Base-by-base conservation (phyloP, 192 early-diverging fungal genomes). In the Coemansia nantahalensis region DNA sequence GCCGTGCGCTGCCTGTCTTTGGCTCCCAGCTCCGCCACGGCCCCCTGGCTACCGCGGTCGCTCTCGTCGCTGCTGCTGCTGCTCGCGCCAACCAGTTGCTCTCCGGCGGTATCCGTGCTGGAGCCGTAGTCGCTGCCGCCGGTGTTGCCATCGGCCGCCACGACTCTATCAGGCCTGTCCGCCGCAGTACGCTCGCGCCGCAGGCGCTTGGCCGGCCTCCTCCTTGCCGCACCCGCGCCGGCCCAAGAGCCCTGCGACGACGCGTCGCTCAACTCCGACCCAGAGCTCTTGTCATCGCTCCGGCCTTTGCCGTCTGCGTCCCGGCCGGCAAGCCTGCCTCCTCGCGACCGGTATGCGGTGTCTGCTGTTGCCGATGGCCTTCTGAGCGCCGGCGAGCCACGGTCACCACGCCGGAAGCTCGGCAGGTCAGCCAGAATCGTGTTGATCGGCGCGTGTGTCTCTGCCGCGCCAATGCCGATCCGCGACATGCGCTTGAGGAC, bases 371-470 rank as follows among this genome's bases (percentile, higher is more conserved):
- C 16, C 24, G 28, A 49, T 16, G 33, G 14, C 35, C 34, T 56
- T 11, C 15, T 38, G 12, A 39, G 17, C 12, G 39, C 31, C 12
- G 19, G 33, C 18, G 21, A 23, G 23, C 54, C 43, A 30, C 37
- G 32, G 10, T 51, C 19, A 5, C 69, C 71, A 22, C 61, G 56
- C 31, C 72, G 50, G 44, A 75, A 75, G 49, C 72, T 75, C 10
- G 72, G 72, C 16, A 75, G 51, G 17, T 75, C 72, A 1, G 72
- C 55, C 38, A 75, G 36, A 1, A 68, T 40, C 1, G 72, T 42
- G 49, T 63, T 63, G 21, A 75, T 58, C 21, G 55, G 48, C 23
- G 43, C 26, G 10, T 41, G 37, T 4, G 40, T 16, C 17, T 68
- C 72, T 7, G 51, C 19, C 24, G 41, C 36, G 19, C 41, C 52